Percentiles rank a stretch among this genome's conserved stretches.
Conservation (phyloP, 192 early-diverging fungal species). For the Coemansia aciculifera region DNA sequence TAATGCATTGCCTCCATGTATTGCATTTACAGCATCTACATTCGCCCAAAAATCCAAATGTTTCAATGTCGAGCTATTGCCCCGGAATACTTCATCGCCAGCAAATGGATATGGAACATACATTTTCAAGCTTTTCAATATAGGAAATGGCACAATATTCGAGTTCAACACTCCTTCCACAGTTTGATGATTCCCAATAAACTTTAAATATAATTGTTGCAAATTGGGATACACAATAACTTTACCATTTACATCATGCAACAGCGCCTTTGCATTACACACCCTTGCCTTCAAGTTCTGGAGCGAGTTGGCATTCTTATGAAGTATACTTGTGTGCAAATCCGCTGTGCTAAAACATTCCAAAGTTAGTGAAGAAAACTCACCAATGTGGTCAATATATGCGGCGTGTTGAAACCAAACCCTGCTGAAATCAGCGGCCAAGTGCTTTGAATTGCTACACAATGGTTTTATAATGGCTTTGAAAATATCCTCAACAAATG, state of each 20-base stretch:
- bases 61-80: conserved; percentile 10
- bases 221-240: not conserved
- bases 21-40: not conserved
- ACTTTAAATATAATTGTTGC: not conserved
- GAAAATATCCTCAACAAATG: not conserved
- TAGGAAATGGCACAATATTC: conserved; percentile 5
- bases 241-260: no score
- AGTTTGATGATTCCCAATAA: not conserved
- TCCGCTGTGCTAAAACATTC: not conserved
- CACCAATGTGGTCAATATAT: not conserved
- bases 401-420: not conserved
- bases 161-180: not conserved
- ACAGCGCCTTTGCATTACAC: not conserved
- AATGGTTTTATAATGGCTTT: not conserved
- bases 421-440: not conserved
- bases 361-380: not conserved
- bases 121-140: not conserved
- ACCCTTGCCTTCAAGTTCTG: not conserved
- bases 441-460: not conserved
- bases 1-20: not conserved
- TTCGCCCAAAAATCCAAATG: not conserved
- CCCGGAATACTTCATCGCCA: conserved; percentile 4
- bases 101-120: conserved; percentile 1
- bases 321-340: not conserved
- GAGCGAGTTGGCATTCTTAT: not conserved